phyloP scores from a whole-genome alignment of 192 early-diverging fungal genomes.

The Spizellomyces punctatus region DNA sequence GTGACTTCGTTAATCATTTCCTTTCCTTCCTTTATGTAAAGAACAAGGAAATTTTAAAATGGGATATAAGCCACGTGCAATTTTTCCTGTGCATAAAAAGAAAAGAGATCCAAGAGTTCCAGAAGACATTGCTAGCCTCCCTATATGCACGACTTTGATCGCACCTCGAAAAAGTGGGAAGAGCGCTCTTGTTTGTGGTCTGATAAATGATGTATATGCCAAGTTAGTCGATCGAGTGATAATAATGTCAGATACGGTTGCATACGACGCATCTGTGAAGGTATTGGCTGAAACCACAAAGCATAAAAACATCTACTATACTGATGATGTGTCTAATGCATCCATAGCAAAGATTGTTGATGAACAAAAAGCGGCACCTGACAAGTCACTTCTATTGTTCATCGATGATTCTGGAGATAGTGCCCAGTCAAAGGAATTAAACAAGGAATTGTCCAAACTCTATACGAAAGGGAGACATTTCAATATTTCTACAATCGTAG shows the following conservation, averaged over 20 bases:
- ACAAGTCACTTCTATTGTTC: conserved; percentile 9
- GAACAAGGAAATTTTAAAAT: neutral
- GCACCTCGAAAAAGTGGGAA: conserved; percentile 22
- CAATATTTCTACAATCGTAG: neutral
- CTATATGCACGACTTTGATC: conserved; percentile 1
- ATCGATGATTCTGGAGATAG: conserved; percentile 19
- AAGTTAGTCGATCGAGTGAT: conserved; percentile 7
- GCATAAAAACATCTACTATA: conserved; percentile 20
- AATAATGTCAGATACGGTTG: conserved; percentile 21
- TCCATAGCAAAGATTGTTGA: conserved; percentile 1
- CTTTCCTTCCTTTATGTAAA: neutral
- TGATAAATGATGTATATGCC: conserved; percentile 28
- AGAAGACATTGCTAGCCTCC: conserved; percentile 3
- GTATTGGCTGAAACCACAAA: conserved; percentile 15
- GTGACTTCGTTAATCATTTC: conserved; percentile 21
- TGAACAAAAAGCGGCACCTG: conserved; percentile 5
- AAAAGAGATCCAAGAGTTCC: conserved; percentile 22
- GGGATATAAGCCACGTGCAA: conserved; percentile 10
- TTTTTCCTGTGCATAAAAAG: conserved; percentile 1
- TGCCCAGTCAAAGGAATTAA: conserved; percentile 7
- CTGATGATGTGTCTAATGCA: conserved; percentile 16
- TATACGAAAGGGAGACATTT: conserved; percentile 25
- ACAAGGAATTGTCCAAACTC: conserved; percentile 3
- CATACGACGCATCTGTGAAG: conserved; percentile 7
- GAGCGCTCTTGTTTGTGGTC: conserved; percentile 12